phyloP scores from a whole-genome alignment of 805 yeast species.

The Candida pseudoglaebosa region DNA sequence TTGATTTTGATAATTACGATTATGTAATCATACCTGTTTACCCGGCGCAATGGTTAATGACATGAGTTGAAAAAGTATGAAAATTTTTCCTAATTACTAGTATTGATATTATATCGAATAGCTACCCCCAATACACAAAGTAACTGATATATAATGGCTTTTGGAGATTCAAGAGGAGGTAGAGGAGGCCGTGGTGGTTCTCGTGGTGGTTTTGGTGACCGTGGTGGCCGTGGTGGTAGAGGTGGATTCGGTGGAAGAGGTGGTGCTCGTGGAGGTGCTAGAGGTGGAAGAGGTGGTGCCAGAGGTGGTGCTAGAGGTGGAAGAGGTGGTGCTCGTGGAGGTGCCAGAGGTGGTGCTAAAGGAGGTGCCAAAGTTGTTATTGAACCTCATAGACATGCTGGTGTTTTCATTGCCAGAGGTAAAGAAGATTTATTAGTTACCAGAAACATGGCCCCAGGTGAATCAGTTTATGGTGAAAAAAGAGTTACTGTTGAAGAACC shows the following conservation, averaged over 20 bases:
- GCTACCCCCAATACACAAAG: background rate
- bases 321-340: constrained; percentile 60
- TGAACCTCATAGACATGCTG: constrained; percentile 98
- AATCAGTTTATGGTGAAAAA: constrained; percentile 97
- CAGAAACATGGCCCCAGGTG: constrained; percentile 97
- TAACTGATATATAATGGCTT: constrained; percentile 55
- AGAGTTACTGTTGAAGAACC: constrained; percentile 93
- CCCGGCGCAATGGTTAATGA: too few species aligned
- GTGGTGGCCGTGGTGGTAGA: constrained; percentile 47
- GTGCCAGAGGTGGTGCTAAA: constrained; percentile 75
- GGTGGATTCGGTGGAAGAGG: constrained; percentile 57
- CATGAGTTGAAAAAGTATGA: background rate
- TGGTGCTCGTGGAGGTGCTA: constrained; percentile 33
- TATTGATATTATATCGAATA: background rate
- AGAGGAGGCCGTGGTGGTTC: constrained; percentile 50
- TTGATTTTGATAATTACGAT: too few species aligned
- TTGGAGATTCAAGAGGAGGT: constrained; percentile 65
- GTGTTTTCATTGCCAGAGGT: constrained; percentile 99
- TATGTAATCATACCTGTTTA: too few species aligned
- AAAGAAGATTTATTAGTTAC: constrained; percentile 98
- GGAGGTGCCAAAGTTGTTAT: constrained; percentile 96
- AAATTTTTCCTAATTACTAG: background rate
- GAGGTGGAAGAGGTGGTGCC: constrained; percentile 34
- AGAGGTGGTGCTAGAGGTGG: constrained; percentile 45
- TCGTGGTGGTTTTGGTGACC: constrained; percentile 52